Conservation (phyloP, 1,284 basidiomycete species). For the Ceratorhiza oryzae-sativae region DNA sequence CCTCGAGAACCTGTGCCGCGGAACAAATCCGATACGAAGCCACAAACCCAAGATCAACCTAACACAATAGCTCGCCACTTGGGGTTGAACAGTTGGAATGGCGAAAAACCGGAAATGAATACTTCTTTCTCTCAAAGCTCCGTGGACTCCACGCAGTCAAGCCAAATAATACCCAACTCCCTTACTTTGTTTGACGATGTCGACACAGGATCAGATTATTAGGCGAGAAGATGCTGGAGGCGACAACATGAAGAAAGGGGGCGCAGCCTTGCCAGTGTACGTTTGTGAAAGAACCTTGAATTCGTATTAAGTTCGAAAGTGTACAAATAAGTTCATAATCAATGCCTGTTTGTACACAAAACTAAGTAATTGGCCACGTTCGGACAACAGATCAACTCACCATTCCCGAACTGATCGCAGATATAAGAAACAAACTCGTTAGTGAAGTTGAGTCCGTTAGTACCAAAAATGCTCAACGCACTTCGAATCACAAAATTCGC, state of each 20-base stretch:
- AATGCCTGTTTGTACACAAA: conserved; percentile 31
- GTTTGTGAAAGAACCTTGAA: too few species aligned
- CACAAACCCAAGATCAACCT: not conserved
- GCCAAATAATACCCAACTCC: not conserved
- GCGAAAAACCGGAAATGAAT: too few species aligned
- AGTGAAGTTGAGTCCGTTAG: not conserved
- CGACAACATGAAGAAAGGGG: not conserved
- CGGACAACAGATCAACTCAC: conserved; percentile 27
- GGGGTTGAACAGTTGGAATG: not conserved
- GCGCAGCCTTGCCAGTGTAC: too few species aligned
- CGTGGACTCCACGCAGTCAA: not conserved
- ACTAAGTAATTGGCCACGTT: not conserved
- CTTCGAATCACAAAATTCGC: conserved; percentile 87
- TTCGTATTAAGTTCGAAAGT: conserved; percentile 1
- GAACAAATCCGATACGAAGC: not conserved
- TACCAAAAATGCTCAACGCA: conserved; percentile 50
- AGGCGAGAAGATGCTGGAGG: not conserved
- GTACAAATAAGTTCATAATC: not conserved
- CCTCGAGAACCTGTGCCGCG: not conserved
- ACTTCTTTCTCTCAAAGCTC: not conserved
- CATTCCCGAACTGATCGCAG: conserved; percentile 41
- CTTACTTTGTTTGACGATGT: not conserved
- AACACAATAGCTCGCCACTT: too few species aligned
- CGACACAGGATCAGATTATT: not conserved
- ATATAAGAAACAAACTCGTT: not conserved